These are phyloP conservation scores for Aureobasidium sp. DNA, from an alignment of 2,329 filamentous ascomycete genomes.

Conservation along the genomic window DNA sequence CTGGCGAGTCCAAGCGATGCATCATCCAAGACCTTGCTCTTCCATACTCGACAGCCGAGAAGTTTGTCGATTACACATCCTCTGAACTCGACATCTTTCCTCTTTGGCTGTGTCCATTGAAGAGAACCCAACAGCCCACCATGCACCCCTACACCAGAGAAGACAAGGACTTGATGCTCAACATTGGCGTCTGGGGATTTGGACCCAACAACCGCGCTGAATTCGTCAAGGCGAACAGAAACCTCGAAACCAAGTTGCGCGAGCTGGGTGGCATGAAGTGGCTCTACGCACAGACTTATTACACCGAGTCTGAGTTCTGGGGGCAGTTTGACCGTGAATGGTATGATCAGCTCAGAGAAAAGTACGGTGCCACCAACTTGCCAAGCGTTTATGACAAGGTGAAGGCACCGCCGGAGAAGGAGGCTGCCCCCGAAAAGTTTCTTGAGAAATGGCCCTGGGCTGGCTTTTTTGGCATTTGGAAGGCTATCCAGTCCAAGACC, in stretches of 20 bases:
- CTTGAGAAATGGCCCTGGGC: constrained; percentile 17
- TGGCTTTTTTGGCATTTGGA: constrained; percentile 18
- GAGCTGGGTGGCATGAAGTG: constrained; percentile 60
- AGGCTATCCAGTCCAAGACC: constrained; percentile 17
- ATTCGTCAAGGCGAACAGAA: constrained; percentile 51
- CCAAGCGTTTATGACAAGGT: constrained; percentile 61
- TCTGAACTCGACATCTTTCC: constrained; percentile 38
- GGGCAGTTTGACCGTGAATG: constrained; percentile 52
- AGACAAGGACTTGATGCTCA: constrained; percentile 40
- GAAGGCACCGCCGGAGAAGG: constrained; percentile 7
- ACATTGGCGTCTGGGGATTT: constrained; percentile 57
- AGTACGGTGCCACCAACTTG: constrained; percentile 53
- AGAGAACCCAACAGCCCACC: constrained; percentile 20
- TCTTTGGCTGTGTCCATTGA: constrained; percentile 43
- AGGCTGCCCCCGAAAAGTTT: not conserved
- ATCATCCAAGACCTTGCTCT: constrained; percentile 58
- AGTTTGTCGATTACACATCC: constrained; percentile 39
- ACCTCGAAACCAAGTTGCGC: constrained; percentile 53
- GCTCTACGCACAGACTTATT: constrained; percentile 64
- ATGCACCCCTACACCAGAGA: constrained; percentile 29
- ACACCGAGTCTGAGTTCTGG: constrained; percentile 64
- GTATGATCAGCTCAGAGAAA: constrained; percentile 52
- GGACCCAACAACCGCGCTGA: constrained; percentile 31
- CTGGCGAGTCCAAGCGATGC: constrained; percentile 52
- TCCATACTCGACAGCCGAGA: constrained; percentile 36